Evolutionary conservation across 495 filamentous ascomycete species (phyloP).

Genomic region (Neurospora sp.): DNA sequence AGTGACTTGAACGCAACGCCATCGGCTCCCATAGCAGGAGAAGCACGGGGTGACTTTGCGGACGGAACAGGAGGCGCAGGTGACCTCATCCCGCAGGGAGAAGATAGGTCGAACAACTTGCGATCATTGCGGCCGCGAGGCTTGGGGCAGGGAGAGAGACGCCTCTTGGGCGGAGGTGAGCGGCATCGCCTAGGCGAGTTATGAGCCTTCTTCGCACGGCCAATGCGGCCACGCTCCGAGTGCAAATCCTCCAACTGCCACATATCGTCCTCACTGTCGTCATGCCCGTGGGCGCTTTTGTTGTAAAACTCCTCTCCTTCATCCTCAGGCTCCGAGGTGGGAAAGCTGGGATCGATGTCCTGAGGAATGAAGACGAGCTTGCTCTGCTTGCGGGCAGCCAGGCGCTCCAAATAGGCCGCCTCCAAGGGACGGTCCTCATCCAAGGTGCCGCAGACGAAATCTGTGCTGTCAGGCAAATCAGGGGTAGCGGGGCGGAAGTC

Average conservation of each 20-base stretch:
- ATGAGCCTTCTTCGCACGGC: constrained; percentile 26
- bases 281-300: constrained; percentile 22
- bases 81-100: constrained; percentile 61
- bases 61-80: constrained; percentile 39
- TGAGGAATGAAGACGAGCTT: constrained; percentile 76
- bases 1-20: constrained; percentile 45
- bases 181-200: constrained; percentile 34
- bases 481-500: constrained; percentile 63
- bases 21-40: constrained; percentile 26
- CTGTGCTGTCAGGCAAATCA: constrained; percentile 88
- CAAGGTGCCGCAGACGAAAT: constrained; percentile 94
- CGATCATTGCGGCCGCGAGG: constrained; percentile 41
- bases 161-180: constrained; percentile 37
- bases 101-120: constrained; percentile 51
- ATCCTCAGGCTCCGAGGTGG: constrained; percentile 83
- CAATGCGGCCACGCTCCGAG: constrained; percentile 24
- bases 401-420: constrained; percentile 76
- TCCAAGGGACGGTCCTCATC: constrained; percentile 94
- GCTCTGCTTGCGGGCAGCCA: constrained; percentile 67
- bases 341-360: constrained; percentile 96
- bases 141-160: constrained; percentile 39
- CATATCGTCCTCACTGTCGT: constrained; percentile 46
- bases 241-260: constrained; percentile 50
- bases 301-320: constrained; percentile 52
- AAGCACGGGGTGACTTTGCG: constrained; percentile 34